Evolutionary conservation across 2,329 filamentous ascomycete genomes (phyloP).

Genomic region (Rhynchosporium secalis): DNA sequence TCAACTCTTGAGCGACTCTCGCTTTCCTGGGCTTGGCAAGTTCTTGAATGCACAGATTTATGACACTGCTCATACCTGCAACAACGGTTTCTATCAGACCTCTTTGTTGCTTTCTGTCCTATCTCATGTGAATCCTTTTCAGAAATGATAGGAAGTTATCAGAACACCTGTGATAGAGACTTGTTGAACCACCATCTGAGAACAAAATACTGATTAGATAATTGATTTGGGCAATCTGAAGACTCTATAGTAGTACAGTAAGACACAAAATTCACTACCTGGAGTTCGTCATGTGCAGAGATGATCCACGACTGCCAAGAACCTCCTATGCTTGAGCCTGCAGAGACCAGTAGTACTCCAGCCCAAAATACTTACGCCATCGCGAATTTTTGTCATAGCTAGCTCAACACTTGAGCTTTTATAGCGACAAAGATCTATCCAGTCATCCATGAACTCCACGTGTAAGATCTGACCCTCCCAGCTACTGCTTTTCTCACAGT

Average conservation of each 20-base stretch:
- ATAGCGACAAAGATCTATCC: conserved; percentile 2
- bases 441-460: conserved; percentile 7
- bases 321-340: not conserved
- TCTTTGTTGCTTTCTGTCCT: too few relatives aligned
- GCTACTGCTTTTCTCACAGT: not conserved
- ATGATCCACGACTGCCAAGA: not conserved
- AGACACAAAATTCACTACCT: conserved; percentile 11
- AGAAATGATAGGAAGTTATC: too few relatives aligned
- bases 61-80: too few relatives aligned
- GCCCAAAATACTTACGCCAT: not conserved
- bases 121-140: too few relatives aligned
- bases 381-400: not conserved
- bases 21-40: too few relatives aligned
- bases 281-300: conserved; percentile 3
- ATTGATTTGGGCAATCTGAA: conserved; percentile 10
- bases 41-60: too few relatives aligned
- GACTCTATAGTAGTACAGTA: conserved; percentile 18
- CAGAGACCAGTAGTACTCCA: not conserved
- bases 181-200: not conserved
- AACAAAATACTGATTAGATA: not conserved
- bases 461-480: not conserved
- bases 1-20: too few relatives aligned
- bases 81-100: too few relatives aligned
- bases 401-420: conserved; percentile 13
- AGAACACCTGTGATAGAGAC: too few relatives aligned